Evolutionary conservation across 805 yeast species (phyloP).

Genomic region (Candida incommunis): DNA sequence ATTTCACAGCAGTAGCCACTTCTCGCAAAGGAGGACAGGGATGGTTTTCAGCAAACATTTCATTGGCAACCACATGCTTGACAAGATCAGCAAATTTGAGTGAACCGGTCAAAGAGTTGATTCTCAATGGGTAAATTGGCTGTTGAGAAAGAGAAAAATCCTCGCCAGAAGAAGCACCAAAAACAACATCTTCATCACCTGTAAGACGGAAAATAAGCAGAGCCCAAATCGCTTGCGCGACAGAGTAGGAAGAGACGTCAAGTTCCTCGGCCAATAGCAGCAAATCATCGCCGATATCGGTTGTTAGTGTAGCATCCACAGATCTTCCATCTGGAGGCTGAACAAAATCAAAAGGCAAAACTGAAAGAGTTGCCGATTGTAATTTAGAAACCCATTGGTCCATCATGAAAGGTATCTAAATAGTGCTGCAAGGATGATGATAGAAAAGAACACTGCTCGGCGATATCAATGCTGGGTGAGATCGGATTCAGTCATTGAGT

Average conservation of each 20-base stretch:
- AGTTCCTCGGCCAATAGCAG: constrained; percentile 9
- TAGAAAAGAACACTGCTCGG: too few species aligned
- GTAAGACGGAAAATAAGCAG: constrained; percentile 65
- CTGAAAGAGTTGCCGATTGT: constrained; percentile 73
- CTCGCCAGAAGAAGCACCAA: constrained; percentile 48
- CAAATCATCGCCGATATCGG: constrained; percentile 15
- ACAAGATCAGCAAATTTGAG: constrained; percentile 37
- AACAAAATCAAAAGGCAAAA: constrained; percentile 76
- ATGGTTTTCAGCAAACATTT: constrained; percentile 20
- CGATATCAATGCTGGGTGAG: too few species aligned
- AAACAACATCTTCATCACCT: constrained; percentile 88
- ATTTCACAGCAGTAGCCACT: constrained; percentile 14
- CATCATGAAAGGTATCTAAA: too few species aligned
- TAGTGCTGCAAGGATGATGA: too few species aligned
- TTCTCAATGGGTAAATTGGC: constrained; percentile 29
- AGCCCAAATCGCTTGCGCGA: constrained; percentile 52
- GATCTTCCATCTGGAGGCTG: constrained; percentile 58
- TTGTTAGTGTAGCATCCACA: constrained; percentile 42
- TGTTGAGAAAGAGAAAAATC: constrained; percentile 27
- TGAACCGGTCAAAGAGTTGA: constrained; percentile 28
- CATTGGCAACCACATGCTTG: constrained; percentile 28
- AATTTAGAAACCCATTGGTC: constrained; percentile 51
- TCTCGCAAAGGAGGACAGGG: constrained; percentile 35
- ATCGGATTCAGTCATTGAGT: too few species aligned
- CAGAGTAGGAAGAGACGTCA: constrained; percentile 27